Percentiles rank a stretch among this genome's conserved stretches.
These are phyloP conservation scores for Leccinum variicolor DNA, from an alignment of 768 basidiomycete genomes.

Conservation along the genomic window DNA sequence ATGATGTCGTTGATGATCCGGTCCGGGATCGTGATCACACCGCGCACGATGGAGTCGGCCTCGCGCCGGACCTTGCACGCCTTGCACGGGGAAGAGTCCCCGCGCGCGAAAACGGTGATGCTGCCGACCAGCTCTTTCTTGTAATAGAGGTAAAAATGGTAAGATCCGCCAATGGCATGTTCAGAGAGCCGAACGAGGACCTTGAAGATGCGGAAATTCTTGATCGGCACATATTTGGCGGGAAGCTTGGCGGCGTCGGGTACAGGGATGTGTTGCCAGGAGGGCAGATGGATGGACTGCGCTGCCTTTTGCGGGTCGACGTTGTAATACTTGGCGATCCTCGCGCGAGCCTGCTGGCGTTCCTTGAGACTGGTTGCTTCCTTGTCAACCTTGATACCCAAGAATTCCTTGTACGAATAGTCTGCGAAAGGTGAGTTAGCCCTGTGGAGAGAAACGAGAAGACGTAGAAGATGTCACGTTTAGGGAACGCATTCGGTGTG, in stretches of 20 bases:
- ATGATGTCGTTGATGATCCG: constrained; percentile 22
- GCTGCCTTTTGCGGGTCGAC: constrained; percentile 19
- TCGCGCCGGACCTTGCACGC: constrained; percentile 24
- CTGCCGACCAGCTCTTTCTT: constrained; percentile 18
- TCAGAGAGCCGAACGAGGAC: constrained; percentile 24
- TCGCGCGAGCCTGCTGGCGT: constrained; percentile 20
- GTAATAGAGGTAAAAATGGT: constrained; percentile 21
- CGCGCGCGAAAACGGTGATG: constrained; percentile 23
- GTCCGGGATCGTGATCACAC: constrained; percentile 23
- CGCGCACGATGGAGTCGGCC: constrained; percentile 15
- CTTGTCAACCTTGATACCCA: constrained; percentile 26
- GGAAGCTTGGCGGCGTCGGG: constrained; percentile 13
- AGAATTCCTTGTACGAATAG: constrained; percentile 26
- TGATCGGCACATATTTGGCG: constrained; percentile 11
- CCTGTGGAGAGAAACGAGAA: background rate
- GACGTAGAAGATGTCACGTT: constrained; percentile 8
- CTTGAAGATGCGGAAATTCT: constrained; percentile 24
- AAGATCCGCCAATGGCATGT: constrained; percentile 22
- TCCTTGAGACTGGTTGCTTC: constrained; percentile 6
- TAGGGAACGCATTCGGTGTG: constrained; percentile 14
- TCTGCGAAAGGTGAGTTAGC: constrained; percentile 10
- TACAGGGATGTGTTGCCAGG: constrained; percentile 19
- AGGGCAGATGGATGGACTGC: background rate
- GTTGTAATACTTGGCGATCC: constrained; percentile 21
- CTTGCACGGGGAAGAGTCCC: constrained; percentile 19